These are phyloP conservation scores for Medicago truncatula DNA, from an alignment of 306 rosid genomes.

Conservation along the genomic window DNA sequence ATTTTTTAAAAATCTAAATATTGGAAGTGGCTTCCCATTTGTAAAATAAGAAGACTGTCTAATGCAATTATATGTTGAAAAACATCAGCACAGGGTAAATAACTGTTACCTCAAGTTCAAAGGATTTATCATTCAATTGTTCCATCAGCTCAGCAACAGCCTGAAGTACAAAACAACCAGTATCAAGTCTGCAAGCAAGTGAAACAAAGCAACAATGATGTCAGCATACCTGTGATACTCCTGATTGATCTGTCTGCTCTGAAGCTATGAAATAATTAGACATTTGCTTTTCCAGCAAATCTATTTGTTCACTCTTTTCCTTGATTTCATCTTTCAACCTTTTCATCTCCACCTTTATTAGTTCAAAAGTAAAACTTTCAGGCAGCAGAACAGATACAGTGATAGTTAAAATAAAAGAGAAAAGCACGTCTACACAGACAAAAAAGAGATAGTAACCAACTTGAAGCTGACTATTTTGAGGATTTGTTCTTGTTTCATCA, in stretches of 20 bases:
- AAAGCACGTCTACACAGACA: conserved; percentile 10
- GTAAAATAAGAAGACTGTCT: conserved; percentile 33
- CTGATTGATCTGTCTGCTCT: conserved; percentile 64
- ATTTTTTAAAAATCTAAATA: neutral
- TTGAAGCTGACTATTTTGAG: conserved; percentile 72
- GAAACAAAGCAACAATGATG: conserved; percentile 37
- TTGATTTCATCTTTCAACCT: conserved; percentile 80
- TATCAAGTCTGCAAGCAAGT: conserved; percentile 38
- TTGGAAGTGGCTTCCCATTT: conserved; percentile 23
- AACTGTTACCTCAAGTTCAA: conserved; percentile 89
- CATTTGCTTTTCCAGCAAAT: conserved; percentile 82
- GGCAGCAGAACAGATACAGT: conserved; percentile 39
- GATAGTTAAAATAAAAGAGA: conserved; percentile 20
- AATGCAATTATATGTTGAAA: conserved; percentile 31
- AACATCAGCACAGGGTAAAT: conserved; percentile 38
- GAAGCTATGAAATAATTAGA: conserved; percentile 58
- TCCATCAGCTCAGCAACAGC: conserved; percentile 74
- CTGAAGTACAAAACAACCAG: conserved; percentile 61
- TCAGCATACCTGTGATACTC: conserved; percentile 69
- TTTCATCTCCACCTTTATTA: conserved; percentile 67
- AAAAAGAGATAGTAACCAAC: conserved; percentile 55
- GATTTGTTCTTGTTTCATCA: conserved; percentile 75
- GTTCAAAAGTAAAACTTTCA: conserved; percentile 43
- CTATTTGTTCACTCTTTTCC: conserved; percentile 76
- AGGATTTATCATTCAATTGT: conserved; percentile 90